A percentile compares a stretch with the other conserved stretches of the same genome.
Conservation (phyloP, 345 rosid genomes). For the Mallotus nudiflorus region DNA sequence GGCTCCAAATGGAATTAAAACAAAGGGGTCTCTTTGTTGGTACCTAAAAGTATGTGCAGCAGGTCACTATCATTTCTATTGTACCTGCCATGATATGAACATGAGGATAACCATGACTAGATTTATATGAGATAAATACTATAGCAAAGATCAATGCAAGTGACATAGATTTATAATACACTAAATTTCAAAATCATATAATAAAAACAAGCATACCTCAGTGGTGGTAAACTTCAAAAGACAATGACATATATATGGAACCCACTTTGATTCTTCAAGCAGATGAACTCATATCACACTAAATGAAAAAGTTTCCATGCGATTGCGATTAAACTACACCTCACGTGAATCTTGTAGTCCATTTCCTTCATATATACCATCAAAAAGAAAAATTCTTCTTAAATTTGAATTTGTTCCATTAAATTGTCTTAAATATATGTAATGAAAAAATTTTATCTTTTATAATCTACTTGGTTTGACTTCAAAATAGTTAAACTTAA, state of each 20-base stretch:
- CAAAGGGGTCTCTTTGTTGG: not conserved
- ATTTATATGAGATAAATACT: not conserved
- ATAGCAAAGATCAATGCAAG: not conserved
- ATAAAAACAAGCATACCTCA: not conserved
- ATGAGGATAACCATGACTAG: not conserved
- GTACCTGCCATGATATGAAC: not conserved
- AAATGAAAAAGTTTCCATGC: too few relatives aligned
- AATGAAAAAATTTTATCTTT: too few relatives aligned
- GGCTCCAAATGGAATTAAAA: too few relatives aligned
- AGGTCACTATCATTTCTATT: conserved; percentile 4
- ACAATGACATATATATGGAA: not conserved
- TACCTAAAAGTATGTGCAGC: not conserved
- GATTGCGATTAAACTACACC: too few relatives aligned
- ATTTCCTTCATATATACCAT: too few relatives aligned
- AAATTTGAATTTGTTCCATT: too few relatives aligned
- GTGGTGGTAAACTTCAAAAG: not conserved
- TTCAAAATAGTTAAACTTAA: too few relatives aligned
- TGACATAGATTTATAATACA: not conserved
- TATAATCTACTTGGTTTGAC: too few relatives aligned
- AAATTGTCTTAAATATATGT: too few relatives aligned
- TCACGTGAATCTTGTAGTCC: too few relatives aligned
- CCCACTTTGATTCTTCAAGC: not conserved
- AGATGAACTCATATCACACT: too few relatives aligned
- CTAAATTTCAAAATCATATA: not conserved
- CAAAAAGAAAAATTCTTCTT: too few relatives aligned